Conservation (phyloP, 2,329 filamentous ascomycete genomes). For the Microcyclospora tardicrescens region DNA sequence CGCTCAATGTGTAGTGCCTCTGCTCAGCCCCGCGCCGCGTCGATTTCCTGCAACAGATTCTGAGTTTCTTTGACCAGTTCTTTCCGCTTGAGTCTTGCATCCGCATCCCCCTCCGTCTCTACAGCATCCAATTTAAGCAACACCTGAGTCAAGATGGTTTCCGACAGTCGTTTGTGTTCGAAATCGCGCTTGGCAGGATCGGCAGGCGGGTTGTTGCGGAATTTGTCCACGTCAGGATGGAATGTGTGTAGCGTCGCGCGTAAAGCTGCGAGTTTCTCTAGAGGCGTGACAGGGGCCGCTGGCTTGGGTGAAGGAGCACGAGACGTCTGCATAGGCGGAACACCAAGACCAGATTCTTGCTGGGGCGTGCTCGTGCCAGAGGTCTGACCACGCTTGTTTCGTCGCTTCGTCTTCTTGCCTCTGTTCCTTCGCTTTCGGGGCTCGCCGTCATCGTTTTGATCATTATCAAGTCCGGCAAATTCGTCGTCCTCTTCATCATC, state of each 20-base stretch:
- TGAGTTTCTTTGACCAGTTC: slow-evolving; percentile 62
- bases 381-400: slow-evolving; percentile 28
- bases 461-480: slow-evolving; percentile 16
- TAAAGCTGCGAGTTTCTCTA: slow-evolving; percentile 56
- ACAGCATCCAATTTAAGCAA: slow-evolving; percentile 65
- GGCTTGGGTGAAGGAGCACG: slow-evolving; percentile 29
- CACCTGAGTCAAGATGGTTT: slow-evolving; percentile 64
- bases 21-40: slow-evolving; percentile 30
- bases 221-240: slow-evolving; percentile 52
- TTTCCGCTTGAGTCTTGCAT: slow-evolving; percentile 53
- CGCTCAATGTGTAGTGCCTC: slow-evolving; percentile 2
- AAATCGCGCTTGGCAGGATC: slow-evolving; percentile 57
- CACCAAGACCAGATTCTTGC: slow-evolving; percentile 24
- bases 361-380: slow-evolving; percentile 22
- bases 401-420: slow-evolving; percentile 31
- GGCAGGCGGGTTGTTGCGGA: slow-evolving; percentile 47
- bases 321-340: slow-evolving; percentile 18
- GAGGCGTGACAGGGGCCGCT: slow-evolving; percentile 30
- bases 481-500: slow-evolving; percentile 31
- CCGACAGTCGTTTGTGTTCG: slow-evolving; percentile 61
- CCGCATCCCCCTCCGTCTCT: slow-evolving; percentile 56
- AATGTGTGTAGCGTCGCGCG: slow-evolving; percentile 50
- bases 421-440: slow-evolving; percentile 28
- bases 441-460: slow-evolving; percentile 13
- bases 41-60: slow-evolving; percentile 50